Evolutionary conservation across 768 basidiomycete species (phyloP), one percentile per base, ranked within the genome.

Genomic region (Termitomyces sp.): DNA sequence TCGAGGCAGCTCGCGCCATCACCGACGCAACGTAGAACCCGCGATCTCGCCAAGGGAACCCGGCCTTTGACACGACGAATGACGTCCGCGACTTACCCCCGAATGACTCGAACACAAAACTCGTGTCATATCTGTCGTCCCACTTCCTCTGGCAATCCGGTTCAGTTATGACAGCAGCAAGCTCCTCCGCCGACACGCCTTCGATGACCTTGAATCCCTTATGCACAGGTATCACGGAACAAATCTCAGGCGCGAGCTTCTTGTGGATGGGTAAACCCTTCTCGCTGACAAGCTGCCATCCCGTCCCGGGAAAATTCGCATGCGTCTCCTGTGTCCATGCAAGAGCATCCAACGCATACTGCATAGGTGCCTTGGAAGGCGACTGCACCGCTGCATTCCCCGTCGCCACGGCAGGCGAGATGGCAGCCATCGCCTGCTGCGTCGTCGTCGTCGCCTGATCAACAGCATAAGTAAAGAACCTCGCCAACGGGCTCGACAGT

Each of bases 161-260:
- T 60, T 86, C 87, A 8, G 79, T 79, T 18, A 97, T 78, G 22
- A 90, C 80, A 1, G 86, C 78, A 0, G 84, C 86, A 36, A 98
- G 77, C 69, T 99, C 96, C 66, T 97, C 95, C 1, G 94, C 94
- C 1, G 93, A 90, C 12, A 95, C 83, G 4, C 94, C 94, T 68
- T 98, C 91, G 51, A 98, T 87, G 59, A 98, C 92, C 72, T 92
- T 91, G 67, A 88, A 86, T 0, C 91, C 94, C 63, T 86, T 88
- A 70, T 93, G 88, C 3, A 98, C 84, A 0, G 93, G 92, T 33
- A 94, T 84, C 53, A 83, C 75, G 1, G 88, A 78, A 5, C 93
- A 96, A 6, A 96, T 81, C 54, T 88, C 85, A 0, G 89, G 79
- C 7, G 84, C 81, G n/a, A 86, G 70, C 66, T 88, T 89, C 65